Percentiles rank a stretch among this genome's conserved stretches.
Evolutionary conservation across 768 basidiomycete species (phyloP).

Genomic region (Jaapia argillacea): DNA sequence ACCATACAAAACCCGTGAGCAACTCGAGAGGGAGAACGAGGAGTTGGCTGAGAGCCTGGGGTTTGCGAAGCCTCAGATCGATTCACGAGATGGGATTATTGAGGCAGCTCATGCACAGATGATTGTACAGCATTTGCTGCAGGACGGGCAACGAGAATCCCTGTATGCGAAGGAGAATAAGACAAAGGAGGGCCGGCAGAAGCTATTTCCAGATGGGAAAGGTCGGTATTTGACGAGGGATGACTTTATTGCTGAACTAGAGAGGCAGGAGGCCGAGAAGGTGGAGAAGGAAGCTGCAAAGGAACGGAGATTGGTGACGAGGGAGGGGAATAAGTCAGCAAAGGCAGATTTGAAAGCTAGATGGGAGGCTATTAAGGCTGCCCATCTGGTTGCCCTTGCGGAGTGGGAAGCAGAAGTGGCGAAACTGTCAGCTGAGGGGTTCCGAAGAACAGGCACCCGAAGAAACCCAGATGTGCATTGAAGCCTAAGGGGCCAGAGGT

Average conservation of each 20-base stretch:
- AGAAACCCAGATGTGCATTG: not conserved
- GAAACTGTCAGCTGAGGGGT: constrained; percentile 1
- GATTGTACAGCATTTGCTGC: constrained; percentile 11
- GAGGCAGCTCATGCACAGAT: constrained; percentile 11
- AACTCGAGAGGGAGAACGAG: constrained; percentile 1
- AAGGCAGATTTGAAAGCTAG: constrained; percentile 3
- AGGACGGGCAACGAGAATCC: constrained; percentile 10
- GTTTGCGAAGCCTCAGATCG: constrained; percentile 6
- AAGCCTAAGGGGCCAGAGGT: not conserved
- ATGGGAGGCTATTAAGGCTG: constrained; percentile 6
- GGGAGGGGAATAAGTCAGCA: not conserved
- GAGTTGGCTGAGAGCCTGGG: constrained; percentile 6
- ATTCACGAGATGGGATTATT: constrained; percentile 7
- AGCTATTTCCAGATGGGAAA: constrained; percentile 8
- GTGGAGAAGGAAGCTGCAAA: constrained; percentile 1
- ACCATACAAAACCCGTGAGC: not conserved
- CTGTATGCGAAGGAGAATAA: constrained; percentile 11
- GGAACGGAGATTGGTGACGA: constrained; percentile 2
- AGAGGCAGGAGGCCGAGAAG: not conserved
- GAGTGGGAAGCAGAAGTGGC: constrained; percentile 2
- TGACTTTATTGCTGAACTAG: constrained; percentile 4
- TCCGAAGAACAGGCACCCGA: constrained; percentile 1
- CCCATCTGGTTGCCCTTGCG: constrained; percentile 1
- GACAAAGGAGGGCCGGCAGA: constrained; percentile 9
- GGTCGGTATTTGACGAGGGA: constrained; percentile 9